Conservation (phyloP, 768 basidiomycete species). For the Lactarius hengduanensis region DNA sequence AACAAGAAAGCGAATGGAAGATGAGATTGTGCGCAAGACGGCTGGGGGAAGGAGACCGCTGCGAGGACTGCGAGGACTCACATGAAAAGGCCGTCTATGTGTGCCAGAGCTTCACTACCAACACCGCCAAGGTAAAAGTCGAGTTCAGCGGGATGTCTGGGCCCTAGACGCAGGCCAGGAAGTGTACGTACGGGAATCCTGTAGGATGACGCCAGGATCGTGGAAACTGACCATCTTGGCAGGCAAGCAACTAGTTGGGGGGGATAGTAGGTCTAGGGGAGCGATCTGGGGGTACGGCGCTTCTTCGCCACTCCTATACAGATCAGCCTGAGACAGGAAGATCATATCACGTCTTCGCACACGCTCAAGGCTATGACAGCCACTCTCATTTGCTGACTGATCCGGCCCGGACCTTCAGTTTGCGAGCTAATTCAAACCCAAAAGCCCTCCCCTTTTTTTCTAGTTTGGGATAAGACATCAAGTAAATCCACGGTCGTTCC, state of each 20-base stretch:
- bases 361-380: too few species aligned
- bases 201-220: not conserved
- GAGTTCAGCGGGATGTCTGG: not conserved
- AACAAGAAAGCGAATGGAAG: not conserved
- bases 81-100: slow-evolving; percentile 10
- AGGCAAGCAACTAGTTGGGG: not conserved
- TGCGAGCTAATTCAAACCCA: too few species aligned
- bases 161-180: not conserved
- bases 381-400: too few species aligned
- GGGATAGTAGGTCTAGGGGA: not conserved
- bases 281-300: not conserved
- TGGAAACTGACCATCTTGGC: slow-evolving; percentile 6
- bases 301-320: not conserved
- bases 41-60: not conserved
- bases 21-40: too few species aligned
- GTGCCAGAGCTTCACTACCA: slow-evolving; percentile 16
- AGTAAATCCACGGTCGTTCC: slow-evolving; percentile 32
- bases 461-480: slow-evolving; percentile 52
- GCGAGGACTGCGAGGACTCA: not conserved
- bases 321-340: too few species aligned
- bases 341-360: too few species aligned
- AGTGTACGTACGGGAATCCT: not conserved
- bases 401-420: too few species aligned
- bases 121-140: not conserved
- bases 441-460: too few species aligned